Base-by-base conservation (phyloP, 768 basidiomycete species). In the Suillus placidus region DNA sequence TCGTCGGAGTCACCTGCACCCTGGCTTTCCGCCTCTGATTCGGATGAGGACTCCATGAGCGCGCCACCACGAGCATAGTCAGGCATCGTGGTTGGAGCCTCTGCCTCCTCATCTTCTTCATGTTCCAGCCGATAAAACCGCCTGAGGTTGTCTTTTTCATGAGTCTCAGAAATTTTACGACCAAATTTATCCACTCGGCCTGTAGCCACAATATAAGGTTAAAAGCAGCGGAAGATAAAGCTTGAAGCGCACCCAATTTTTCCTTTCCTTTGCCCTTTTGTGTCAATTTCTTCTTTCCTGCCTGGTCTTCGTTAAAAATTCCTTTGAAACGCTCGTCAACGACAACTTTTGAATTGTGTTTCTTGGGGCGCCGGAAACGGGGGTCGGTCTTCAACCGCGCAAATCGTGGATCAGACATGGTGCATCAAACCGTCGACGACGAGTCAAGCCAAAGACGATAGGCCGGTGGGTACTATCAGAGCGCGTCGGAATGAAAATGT, bases 61-160 rank as follows among this genome's bases (percentile, higher is more conserved):
- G 89, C 89, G 71, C 89, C 91, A 63, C 97, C 97, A 66, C 97
- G 91, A 58, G 97, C 97, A 72, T 91, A 92, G 78, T 98, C 97
- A 23, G 77, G 71, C 6, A 6, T 26, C 16, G 71, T 40, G 8
- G 72, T 71, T 30, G 71, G 71, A 34, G 72, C 73, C 6, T 73
- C 70, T 42, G 73, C 74, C 23, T 78, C 78, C 26, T 76, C 77
- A 32, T 77, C 69, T 38, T 77, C 69, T 37, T 82, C 83, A 30
- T 77, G 77, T 62, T 87, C 86, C 18, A 95, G 81, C 35, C 87
- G 90, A 74, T 97, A 97, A 78, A 93, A 96, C 60, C 88, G 85
- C 65, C 86, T 86, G 49, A 97, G 76, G 70, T 89, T 87, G 64
- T 95, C 94, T 62, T 85, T 82, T 61, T 94, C 90, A 58, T 91